phyloP scores from a whole-genome alignment of 805 yeast genomes.

The Wickerhamomyces mucosus region DNA sequence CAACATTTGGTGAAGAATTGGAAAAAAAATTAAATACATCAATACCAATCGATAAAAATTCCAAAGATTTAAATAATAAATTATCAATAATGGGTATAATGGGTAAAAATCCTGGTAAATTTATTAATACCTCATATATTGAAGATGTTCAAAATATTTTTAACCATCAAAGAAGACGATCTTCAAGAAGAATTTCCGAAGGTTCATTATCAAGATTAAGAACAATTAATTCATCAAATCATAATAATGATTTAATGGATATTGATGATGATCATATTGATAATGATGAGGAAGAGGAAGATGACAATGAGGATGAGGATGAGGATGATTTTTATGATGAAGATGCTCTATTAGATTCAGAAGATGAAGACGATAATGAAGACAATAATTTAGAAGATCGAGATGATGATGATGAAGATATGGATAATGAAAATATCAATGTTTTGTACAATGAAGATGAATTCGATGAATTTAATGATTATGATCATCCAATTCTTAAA shows the following conservation, averaged over 20 bases:
- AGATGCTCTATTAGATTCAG: not conserved
- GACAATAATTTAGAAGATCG: not conserved
- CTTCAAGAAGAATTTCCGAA: not conserved
- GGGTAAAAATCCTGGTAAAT: constrained; percentile 14
- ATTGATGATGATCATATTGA: constrained; percentile 7
- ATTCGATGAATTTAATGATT: constrained; percentile 2
- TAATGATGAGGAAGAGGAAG: constrained; percentile 1
- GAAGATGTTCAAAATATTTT: not conserved
- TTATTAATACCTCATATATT: not conserved
- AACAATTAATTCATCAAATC: constrained; percentile 3
- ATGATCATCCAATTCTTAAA: constrained; percentile 1
- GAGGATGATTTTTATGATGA: constrained; percentile 2
- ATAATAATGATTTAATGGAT: constrained; percentile 11
- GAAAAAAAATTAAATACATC: constrained; percentile 5
- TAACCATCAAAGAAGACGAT: not conserved
- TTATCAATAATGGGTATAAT: constrained; percentile 10
- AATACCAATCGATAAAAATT: constrained; percentile 1
- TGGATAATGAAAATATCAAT: constrained; percentile 1
- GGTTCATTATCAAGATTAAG: constrained; percentile 4
- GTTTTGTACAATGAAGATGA: constrained; percentile 5
- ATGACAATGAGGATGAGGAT: constrained; percentile 7
- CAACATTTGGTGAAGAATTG: constrained; percentile 12
- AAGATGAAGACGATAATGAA: not conserved
- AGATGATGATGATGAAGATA: constrained; percentile 5
- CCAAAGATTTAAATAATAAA: constrained; percentile 4